Base-by-base conservation (phyloP, 2,329 filamentous ascomycete species). In the Botryotinia calthae region DNA sequence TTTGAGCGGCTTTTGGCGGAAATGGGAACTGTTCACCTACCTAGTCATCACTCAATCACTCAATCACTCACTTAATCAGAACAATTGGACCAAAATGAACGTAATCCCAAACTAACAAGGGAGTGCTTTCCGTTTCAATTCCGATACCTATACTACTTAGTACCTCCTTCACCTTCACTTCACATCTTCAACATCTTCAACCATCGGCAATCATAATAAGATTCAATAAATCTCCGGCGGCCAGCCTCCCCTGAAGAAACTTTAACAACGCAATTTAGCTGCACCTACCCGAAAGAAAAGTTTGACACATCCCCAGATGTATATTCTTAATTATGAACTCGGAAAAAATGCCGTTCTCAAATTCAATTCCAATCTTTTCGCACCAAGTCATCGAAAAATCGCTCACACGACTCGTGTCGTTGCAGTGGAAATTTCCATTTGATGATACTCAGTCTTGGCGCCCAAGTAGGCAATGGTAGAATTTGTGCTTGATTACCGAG, bases 331-430 rank as follows among this genome's bases (percentile, higher is more conserved):
- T 34, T n/a, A 10, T 48, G 28, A 10, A 25, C 25, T 31, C 64
- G 64, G 31, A 20, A 66, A 51, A 20, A 20, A 51, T 20, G 18
- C 63, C 31, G 14, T 9, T 37, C 46, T 25, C 25, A 51, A 48
- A 2, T 37, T n/a, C 63, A 25, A 20, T 37, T 28, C 5, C 22
- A n/a, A 31, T 10, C 34, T 22, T 37, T 37, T 20, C 16, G 44
- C 22, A 51, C 9, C 4, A 34, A 54, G 22, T 25, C 51, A 18
- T 56, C 51, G 2, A 56, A 28, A 51, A 66, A 66, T 67, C 9
- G 64, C 64, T 67, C 64, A 67, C 64, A 67, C 64, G 48, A 67
- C 48, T 28, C 16, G 31, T 67, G 54, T 56, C 22, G 34, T 46
- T 22, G 64, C 25, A 67, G 34, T 40, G 34, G 34, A 54, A 34